Base-by-base conservation (phyloP, 2,329 filamentous ascomycete species). In the Metarhizium brunneum region DNA sequence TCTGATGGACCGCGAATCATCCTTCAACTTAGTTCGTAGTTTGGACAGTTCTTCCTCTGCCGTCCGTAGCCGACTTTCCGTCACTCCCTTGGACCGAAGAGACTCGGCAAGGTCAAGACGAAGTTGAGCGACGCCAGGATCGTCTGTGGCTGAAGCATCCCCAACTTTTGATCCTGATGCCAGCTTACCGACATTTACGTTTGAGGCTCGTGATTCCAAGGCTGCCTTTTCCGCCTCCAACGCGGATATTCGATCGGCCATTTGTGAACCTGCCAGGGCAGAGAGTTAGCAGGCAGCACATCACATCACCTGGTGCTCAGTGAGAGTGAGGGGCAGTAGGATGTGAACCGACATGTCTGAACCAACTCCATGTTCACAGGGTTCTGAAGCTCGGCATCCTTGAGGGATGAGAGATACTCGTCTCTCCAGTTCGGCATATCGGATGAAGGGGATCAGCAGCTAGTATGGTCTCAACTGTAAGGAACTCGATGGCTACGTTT, bases 321-420 rank as follows among this genome's bases (percentile, higher is more conserved):
- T 38, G 53, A 50, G 43, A 55, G 50, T 32, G 55, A 59, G 57
- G 57, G 56, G 55, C 54, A 56, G 43, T 54, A 53, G 53, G n/a
- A 48, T 42, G 59, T 30, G 57, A 54, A 59, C 82, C 62, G 69
- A 95, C 92, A 96, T 59, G 88, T 86, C 68, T 90, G 80, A 64
- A 95, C 87, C 58, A 95, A 80, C 53, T 84, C 80, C 64, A 76
- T 74, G 61, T 83, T 82, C 58, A 83, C 74, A 5, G 78, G 76
- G 61, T 74, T 78, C 57, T 90, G 87, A 59, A 83, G 80, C 65
- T 84, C 80, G 64, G 90, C 88, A 64, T 87, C 85, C 62, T 84
- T 80, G 61, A 97, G 78, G 61, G 87, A 86, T 59, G 82, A 77
- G 59, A 89, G 77, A 70, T 95, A 96, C 65, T 95, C 88, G 62